These are phyloP conservation scores for Eurotiales sp. DNA, from an alignment of 2,329 filamentous ascomycete species.

Conservation along the genomic window DNA sequence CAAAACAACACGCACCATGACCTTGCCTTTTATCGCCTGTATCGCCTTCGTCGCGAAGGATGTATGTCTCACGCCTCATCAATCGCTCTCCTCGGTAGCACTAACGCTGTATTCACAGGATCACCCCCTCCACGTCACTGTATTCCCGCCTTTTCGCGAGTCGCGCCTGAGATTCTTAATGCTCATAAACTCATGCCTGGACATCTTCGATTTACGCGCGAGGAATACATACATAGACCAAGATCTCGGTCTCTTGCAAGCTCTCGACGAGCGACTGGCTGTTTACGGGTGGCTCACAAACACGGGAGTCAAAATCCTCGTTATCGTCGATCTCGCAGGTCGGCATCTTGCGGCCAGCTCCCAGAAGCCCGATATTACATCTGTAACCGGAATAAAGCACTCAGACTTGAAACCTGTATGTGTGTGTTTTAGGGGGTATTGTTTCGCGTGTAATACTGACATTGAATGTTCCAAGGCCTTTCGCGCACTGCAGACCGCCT, in stretches of 20 bases:
- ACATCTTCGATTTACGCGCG: conserved; percentile 85
- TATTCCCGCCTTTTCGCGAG: conserved; percentile 73
- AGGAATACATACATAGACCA: conserved; percentile 70
- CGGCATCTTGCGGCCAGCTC: conserved; percentile 44
- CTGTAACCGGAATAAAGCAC: conserved; percentile 68
- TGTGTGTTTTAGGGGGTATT: conserved; percentile 17
- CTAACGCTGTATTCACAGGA: too few species aligned
- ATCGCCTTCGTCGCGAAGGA: conserved; percentile 92
- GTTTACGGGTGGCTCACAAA: conserved; percentile 97
- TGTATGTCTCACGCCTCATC: too few species aligned
- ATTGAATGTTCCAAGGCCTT: conserved; percentile 59
- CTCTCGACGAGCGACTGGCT: conserved; percentile 86
- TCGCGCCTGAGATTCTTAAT: conserved; percentile 79
- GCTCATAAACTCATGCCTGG: conserved; percentile 83
- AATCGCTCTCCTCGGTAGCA: too few species aligned
- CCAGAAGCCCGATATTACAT: conserved; percentile 30
- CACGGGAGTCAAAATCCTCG: conserved; percentile 85
- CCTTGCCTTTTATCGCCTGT: conserved; percentile 76
- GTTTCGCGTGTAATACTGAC: conserved; percentile 14
- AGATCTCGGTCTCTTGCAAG: conserved; percentile 87
- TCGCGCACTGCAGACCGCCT: conserved; percentile 86
- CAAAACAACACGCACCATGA: conserved; percentile 36
- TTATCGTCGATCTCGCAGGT: conserved; percentile 87
- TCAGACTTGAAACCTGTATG: conserved; percentile 80
- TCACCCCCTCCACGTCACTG: conserved; percentile 88